Percentiles rank a stretch among this genome's conserved stretches.
phyloP scores from a whole-genome alignment of 345 rosid genomes.

The Geranium rotundifolium region DNA sequence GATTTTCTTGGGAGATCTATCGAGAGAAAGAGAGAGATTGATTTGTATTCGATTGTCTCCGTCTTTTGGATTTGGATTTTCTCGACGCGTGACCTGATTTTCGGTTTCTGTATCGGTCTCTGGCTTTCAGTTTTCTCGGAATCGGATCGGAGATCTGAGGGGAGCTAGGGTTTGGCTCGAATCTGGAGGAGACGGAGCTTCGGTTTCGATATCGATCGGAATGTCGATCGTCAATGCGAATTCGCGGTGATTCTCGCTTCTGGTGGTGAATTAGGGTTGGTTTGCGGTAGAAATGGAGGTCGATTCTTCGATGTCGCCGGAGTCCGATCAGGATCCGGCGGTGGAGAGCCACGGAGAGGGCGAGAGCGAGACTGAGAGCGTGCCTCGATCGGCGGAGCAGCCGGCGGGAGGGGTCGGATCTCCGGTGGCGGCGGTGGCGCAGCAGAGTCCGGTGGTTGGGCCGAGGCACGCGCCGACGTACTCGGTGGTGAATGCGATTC shows the following conservation, averaged over 20 bases:
- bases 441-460: slow-evolving; percentile 50
- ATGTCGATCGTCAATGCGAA: slow-evolving; percentile 39
- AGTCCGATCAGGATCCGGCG: slow-evolving; percentile 62
- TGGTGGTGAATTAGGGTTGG: slow-evolving; percentile 45
- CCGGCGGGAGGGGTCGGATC: slow-evolving; percentile 13
- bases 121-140: slow-evolving; percentile 1
- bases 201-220: slow-evolving; percentile 8
- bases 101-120: not conserved
- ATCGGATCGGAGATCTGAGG: slow-evolving; percentile 12
- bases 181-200: not conserved
- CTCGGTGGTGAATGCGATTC: slow-evolving; percentile 68
- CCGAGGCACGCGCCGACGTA: slow-evolving; percentile 90
- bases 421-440: slow-evolving; percentile 19
- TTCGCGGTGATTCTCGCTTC: slow-evolving; percentile 28
- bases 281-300: slow-evolving; percentile 46
- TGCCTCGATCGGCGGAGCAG: slow-evolving; percentile 34
- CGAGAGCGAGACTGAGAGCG: slow-evolving; percentile 3
- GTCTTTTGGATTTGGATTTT: no score
- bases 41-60: no score
- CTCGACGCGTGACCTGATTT: no score
- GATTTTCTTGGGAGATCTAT: no score
- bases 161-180: slow-evolving; percentile 28
- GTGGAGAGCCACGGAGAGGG: slow-evolving; percentile 17
- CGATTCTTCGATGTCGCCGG: slow-evolving; percentile 69
- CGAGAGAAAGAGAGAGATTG: no score